Evolutionary conservation across 169 alveolate genomes (phyloP).

Genomic region (Miamiensis avidus): DNA sequence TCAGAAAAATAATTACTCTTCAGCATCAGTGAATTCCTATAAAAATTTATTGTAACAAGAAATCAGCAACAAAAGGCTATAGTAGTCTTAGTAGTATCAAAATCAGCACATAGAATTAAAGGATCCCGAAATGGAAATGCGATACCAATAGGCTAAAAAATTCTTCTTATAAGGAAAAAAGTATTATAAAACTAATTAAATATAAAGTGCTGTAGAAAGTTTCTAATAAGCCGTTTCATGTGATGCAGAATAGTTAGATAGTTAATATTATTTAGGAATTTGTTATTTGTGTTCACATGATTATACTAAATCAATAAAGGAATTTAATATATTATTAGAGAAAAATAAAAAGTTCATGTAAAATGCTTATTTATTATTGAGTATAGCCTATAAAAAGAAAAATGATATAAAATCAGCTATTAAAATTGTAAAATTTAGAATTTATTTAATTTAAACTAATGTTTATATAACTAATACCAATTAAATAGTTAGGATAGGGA

Average conservation of each 20-base stretch:
- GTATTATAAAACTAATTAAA: too few species aligned
- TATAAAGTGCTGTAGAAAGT: neutral
- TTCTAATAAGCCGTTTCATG: neutral
- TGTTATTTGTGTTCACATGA: conserved; percentile 3
- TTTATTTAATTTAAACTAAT: too few species aligned
- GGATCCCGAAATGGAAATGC: neutral
- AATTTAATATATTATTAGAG: conserved; percentile 17
- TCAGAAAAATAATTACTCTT: too few species aligned
- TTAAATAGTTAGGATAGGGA: conserved; percentile 30
- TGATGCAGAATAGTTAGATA: neutral
- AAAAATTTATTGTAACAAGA: too few species aligned
- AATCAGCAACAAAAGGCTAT: too few species aligned
- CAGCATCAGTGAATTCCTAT: too few species aligned
- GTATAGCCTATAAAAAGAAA: conserved; percentile 42
- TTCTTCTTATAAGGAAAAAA: neutral
- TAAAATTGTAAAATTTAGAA: conserved; percentile 8
- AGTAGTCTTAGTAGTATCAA: too few species aligned
- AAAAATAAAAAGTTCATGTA: conserved; percentile 22
- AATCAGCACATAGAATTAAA: neutral
- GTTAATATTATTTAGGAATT: conserved; percentile 18
- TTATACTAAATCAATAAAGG: conserved; percentile 6
- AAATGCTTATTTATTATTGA: conserved; percentile 38
- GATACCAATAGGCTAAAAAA: neutral
- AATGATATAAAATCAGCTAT: conserved; percentile 30
- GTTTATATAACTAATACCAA: too few species aligned